Evolutionary conservation across 441 rosid genomes (phyloP).

Genomic region (Gossypium lobatum): DNA sequence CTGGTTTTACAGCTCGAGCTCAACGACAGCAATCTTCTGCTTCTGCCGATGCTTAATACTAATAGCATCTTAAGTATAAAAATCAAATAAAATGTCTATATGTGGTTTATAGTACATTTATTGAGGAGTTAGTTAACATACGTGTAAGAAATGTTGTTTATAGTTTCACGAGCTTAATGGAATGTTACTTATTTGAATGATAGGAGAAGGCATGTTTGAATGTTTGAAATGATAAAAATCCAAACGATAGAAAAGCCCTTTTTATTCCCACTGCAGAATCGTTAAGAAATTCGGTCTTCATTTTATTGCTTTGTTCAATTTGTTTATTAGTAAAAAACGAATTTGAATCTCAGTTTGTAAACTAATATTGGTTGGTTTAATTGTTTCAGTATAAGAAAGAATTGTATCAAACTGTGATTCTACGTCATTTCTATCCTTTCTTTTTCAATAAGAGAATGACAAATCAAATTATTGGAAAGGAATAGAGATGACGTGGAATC

Average conservation of each 20-base stretch:
- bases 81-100: background rate
- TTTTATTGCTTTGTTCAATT: too few species aligned
- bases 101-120: background rate
- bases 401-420: too few species aligned
- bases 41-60: constrained; percentile 21
- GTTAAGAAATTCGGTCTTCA: background rate
- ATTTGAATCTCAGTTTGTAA: too few species aligned
- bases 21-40: constrained; percentile 20
- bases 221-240: background rate
- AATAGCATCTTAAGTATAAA: background rate
- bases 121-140: background rate
- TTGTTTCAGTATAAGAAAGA: too few species aligned
- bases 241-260: too few species aligned
- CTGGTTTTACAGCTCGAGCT: constrained; percentile 57
- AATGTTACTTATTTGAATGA: constrained; percentile 2
- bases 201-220: background rate
- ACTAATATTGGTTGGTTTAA: too few species aligned
- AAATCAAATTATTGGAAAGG: too few species aligned
- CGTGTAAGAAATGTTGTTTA: constrained; percentile 1
- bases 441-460: too few species aligned
- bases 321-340: too few species aligned
- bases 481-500: too few species aligned
- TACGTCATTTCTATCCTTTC: too few species aligned
- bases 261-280: too few species aligned
- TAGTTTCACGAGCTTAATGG: background rate